These are phyloP conservation scores for Acanthamoeba pearcei DNA, from an alignment of 208 protist genomes.

Conservation along the genomic window DNA sequence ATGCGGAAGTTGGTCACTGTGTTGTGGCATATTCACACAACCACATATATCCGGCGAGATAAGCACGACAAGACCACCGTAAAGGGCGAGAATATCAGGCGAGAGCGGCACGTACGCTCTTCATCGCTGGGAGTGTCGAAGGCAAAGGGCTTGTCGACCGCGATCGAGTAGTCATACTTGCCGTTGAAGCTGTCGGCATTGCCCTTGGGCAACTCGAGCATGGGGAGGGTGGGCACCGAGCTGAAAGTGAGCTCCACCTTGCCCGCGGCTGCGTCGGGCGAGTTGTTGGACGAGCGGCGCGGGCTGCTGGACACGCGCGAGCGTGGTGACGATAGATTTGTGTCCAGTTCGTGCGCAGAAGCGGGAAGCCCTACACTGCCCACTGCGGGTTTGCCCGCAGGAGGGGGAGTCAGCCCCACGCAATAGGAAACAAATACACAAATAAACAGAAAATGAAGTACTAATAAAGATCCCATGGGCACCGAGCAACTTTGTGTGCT, in stretches of 20 bases:
- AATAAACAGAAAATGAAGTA: not conserved
- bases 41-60: not conserved
- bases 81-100: slow-evolving; percentile 1
- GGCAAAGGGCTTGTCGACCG: slow-evolving; percentile 21
- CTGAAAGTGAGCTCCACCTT: slow-evolving; percentile 39
- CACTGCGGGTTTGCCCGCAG: not conserved
- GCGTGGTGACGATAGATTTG: not conserved
- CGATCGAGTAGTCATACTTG: slow-evolving; percentile 56
- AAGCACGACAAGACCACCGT: not conserved
- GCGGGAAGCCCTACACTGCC: not conserved
- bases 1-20: slow-evolving; percentile 9
- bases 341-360: not conserved
- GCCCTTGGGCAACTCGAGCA: slow-evolving; percentile 41
- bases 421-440: not conserved
- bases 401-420: not conserved
- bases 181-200: not conserved
- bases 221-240: slow-evolving; percentile 49
- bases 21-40: not conserved
- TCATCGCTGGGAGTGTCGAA: not conserved
- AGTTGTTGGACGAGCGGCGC: not conserved
- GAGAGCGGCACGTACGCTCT: slow-evolving; percentile 21
- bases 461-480: not conserved
- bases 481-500: not conserved
- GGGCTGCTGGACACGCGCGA: not conserved
- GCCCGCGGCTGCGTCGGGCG: not conserved